These are phyloP conservation scores for Diplodia corticola DNA, from an alignment of 2,329 filamentous ascomycete species.

Conservation along the genomic window DNA sequence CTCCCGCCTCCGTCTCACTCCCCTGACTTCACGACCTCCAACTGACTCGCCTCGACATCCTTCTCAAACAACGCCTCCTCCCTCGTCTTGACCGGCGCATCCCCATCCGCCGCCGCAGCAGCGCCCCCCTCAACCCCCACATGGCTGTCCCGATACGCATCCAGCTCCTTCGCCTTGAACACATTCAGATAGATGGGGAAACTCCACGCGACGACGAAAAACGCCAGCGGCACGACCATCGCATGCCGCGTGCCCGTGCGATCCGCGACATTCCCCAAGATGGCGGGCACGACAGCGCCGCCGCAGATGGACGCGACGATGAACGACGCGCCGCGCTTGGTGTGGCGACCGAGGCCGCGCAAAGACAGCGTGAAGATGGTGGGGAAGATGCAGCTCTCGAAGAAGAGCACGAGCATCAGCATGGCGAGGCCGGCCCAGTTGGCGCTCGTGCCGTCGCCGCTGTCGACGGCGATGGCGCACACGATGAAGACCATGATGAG, in stretches of 20 bases:
- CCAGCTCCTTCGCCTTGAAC: slow-evolving; percentile 37
- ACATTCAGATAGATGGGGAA: slow-evolving; percentile 42
- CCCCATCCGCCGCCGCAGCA: slow-evolving; percentile 24
- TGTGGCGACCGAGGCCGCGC: slow-evolving; percentile 41
- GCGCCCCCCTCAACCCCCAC: slow-evolving; percentile 29
- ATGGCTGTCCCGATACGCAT: slow-evolving; percentile 37
- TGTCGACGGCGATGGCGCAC: slow-evolving; percentile 36
- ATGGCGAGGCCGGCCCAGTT: slow-evolving; percentile 42
- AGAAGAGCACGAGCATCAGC: slow-evolving; percentile 42
- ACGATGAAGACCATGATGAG: slow-evolving; percentile 41
- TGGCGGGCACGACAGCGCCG: slow-evolving; percentile 39
- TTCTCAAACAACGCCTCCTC: background rate
- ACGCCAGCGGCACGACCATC: slow-evolving; percentile 39
- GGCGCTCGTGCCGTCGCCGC: slow-evolving; percentile 30
- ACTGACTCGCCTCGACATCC: slow-evolving; percentile 14
- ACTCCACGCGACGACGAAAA: slow-evolving; percentile 39
- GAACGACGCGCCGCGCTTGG: slow-evolving; percentile 43
- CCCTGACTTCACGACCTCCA: slow-evolving; percentile 9
- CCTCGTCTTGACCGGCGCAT: background rate
- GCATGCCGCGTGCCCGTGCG: slow-evolving; percentile 35
- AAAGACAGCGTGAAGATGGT: slow-evolving; percentile 42
- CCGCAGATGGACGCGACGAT: slow-evolving; percentile 40
- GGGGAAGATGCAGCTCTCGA: slow-evolving; percentile 43
- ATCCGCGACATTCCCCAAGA: slow-evolving; percentile 40
- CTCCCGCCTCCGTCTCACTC: background rate